Base-by-base conservation (phyloP, 1,284 basidiomycete species). In the Ceratobasidium theobromae region DNA sequence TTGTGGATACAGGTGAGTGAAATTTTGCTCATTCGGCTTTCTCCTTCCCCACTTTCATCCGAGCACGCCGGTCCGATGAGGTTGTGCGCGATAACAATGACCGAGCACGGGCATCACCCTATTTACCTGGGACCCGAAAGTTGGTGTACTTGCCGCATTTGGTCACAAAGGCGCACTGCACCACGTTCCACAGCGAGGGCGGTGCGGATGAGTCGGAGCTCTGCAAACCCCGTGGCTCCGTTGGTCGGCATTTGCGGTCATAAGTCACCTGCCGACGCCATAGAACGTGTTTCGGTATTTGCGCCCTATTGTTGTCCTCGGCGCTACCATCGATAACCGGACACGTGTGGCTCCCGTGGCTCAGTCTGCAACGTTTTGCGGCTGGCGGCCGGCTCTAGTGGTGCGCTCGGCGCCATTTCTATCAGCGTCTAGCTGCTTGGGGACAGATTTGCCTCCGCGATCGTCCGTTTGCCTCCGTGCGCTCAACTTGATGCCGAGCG, bases 1-100 rank as follows among this genome's bases (percentile, higher is more conserved):
- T 76, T 99, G 96, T 76, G 96, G 96, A 32, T 99, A 99, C 81
- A 94, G 90, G 92, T 90, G 71, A 78, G 81, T 6, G 14, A 32
- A 32, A 12, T 51, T 46, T 52, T 52, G 35, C n/a, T 67, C 38
- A 27, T 25, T 41, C 32, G 16, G 33, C 30, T 32, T 35, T 53
- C 40, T 58, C 38, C 40, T 25, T 32, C 33, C n/a, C 40, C 16
- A 55, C 21, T 8, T 41, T 45, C 14, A 23, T 35, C 38, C 49
- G 18, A 33, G 27, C 40, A 30, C 38, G 28, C 64, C 54, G 66
- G 21, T 40, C 33, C 27, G 28, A 53, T 18, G 40, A 27, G 21
- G 40, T 16, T 28, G 28, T 28, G 16, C 18, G 32, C 32, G 18
- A 67, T 23, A 53, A 33, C 64, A 40, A 53, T 66, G 57, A 53